These are phyloP conservation scores for Limonomyces culmigenus DNA, from an alignment of 1,284 basidiomycete species.

Conservation along the genomic window DNA sequence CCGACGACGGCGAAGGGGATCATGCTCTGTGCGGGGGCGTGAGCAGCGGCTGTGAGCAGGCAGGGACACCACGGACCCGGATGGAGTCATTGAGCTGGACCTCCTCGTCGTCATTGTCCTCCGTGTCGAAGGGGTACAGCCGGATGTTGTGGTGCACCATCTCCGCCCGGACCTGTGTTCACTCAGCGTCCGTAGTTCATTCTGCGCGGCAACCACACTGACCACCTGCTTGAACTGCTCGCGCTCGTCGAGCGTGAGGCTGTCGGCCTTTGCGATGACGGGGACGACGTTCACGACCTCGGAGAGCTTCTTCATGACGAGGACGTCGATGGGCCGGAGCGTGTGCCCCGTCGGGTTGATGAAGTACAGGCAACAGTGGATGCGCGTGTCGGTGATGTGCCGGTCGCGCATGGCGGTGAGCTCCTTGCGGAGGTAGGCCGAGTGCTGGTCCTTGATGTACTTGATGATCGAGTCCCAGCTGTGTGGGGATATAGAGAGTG, in stretches of 20 bases:
- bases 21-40: conserved; percentile 17
- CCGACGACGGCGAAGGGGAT: conserved; percentile 97
- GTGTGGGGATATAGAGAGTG: conserved; percentile 5
- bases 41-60: conserved; percentile 1
- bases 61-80: conserved; percentile 30
- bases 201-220: conserved; percentile 11
- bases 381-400: conserved; percentile 94
- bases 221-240: conserved; percentile 94
- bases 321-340: conserved; percentile 97
- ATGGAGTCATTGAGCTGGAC: conserved; percentile 96
- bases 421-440: conserved; percentile 97
- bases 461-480: conserved; percentile 96
- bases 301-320: conserved; percentile 91
- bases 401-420: conserved; percentile 99
- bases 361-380: conserved; percentile 95
- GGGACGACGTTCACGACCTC: conserved; percentile 98
- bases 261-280: conserved; percentile 95
- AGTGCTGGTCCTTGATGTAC: conserved; percentile 97
- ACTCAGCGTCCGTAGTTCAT: conserved; percentile 2
- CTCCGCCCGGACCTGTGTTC: conserved; percentile 92
- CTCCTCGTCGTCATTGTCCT: conserved; percentile 98
- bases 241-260: conserved; percentile 82
- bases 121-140: conserved; percentile 98
- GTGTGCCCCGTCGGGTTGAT: conserved; percentile 84
- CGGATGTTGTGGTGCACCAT: conserved; percentile 98